Evolutionary conservation across 257 asterid species (phyloP), one percentile per base, ranked within the genome.

Genomic region (Striga asiatica): DNA sequence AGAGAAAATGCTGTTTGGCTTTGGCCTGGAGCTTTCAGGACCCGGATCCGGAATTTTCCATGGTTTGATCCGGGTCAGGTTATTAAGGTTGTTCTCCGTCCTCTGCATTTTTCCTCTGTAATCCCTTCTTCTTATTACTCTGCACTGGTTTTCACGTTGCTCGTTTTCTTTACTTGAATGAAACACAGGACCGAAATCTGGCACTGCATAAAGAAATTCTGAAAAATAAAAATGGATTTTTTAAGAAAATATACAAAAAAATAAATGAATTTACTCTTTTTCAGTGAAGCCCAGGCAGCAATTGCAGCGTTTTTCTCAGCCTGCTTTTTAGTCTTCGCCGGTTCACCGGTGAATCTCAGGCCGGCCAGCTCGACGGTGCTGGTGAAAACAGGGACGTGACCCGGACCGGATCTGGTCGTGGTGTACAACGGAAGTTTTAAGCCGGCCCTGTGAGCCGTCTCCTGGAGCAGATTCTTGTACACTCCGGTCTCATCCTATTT

Each of bases 231-330:
- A 43, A 43, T 17, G 0, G 9, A 20, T 1, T 3, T 9, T 2
- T 12, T 4, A 5, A 10, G 22, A 8, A 11, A 48, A 48, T 23
- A 4, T 20, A 13, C 23, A 38, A 21, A 24, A 11, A 1, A 7
- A 28, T 5, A 25, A 52, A 60, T 5, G 12, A 22, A 38, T 21
- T 24, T 42, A 77, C 83, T 66, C 63, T 10, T 39, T 53, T 78
- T 78, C 57, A 78, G 57, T 0, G 76, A 62, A 14, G 78, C 65
- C 84, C 80, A 78, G 38, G 84, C 81, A 45, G 78, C 56, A 3
- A 78, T 68, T 0, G 84, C 81, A 47, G 84, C 84, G 55, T 74
- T 74, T 55, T 77, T 77, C 78, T 77, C 78, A 1, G 83, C 78
- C 27, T 77, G 83, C 24, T 77, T 78, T 55, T 78, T 78, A 0